A percentile compares a stretch with the other conserved stretches of the same genome.
These are phyloP conservation scores for Plicaturopsis crispa DNA, from an alignment of 768 basidiomycete genomes.

Conservation along the genomic window DNA sequence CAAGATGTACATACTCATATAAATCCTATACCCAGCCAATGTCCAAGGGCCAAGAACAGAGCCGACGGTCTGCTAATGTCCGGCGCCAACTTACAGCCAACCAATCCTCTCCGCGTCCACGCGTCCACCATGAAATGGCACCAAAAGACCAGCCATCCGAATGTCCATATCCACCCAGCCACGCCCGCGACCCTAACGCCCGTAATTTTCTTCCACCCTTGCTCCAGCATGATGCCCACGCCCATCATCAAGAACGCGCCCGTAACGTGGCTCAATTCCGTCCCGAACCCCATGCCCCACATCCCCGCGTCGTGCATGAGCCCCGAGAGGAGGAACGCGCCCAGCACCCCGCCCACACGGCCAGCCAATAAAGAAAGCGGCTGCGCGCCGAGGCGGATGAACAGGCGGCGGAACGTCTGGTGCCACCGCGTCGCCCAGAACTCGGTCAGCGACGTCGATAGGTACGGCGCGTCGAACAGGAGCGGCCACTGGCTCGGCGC, in stretches of 20 bases:
- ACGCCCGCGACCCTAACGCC: slow-evolving; percentile 41
- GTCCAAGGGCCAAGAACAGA: no score
- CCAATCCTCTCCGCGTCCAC: slow-evolving; percentile 35
- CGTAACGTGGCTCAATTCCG: slow-evolving; percentile 26
- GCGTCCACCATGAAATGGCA: slow-evolving; percentile 44
- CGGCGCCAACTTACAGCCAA: slow-evolving; percentile 31
- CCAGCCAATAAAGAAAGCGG: slow-evolving; percentile 38
- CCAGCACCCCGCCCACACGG: slow-evolving; percentile 40
- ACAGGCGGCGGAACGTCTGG: slow-evolving; percentile 52
- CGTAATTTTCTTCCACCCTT: slow-evolving; percentile 13
- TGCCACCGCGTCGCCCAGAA: slow-evolving; percentile 69
- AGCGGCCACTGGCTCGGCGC: slow-evolving; percentile 55
- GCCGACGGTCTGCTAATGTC: slow-evolving; percentile 24
- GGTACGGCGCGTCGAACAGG: slow-evolving; percentile 50
- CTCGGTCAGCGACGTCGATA: slow-evolving; percentile 46
- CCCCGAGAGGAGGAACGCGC: slow-evolving; percentile 53
- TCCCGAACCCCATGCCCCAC: slow-evolving; percentile 51
- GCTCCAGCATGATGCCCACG: slow-evolving; percentile 22
- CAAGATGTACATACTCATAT: no score
- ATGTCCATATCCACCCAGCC: slow-evolving; percentile 45
- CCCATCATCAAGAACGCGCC: slow-evolving; percentile 28
- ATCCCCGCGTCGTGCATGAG: slow-evolving; percentile 51
- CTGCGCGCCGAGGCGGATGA: slow-evolving; percentile 42
- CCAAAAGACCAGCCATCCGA: slow-evolving; percentile 38
- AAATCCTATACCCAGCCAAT: no score